Base-by-base conservation (phyloP, 1,284 basidiomycete species). In the Salmacisia buchloeana region DNA sequence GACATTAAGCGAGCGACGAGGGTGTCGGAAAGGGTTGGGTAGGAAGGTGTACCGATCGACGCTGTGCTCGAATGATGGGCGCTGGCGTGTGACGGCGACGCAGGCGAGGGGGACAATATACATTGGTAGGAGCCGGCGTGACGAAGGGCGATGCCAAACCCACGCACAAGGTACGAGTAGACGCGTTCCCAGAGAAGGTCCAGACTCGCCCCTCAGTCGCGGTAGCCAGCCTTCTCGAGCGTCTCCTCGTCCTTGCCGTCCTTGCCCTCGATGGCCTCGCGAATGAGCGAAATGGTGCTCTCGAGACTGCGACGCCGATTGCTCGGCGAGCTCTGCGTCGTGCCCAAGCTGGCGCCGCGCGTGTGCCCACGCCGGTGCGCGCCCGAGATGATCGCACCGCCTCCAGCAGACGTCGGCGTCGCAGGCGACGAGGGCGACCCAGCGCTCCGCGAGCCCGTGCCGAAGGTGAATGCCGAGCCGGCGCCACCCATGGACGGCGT, bases 221-320 rank as follows among this genome's bases (percentile, higher is more conserved):
- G 29, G 15, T 33, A 54, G 7, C 49, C 49, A 54, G 49, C 27
- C 49, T 54, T 54, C 49, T 54, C 25, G 29, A 54, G 29, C 27
- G 49, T 54, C 63, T 66, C 69, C 49, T 75, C 73, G 60, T 76
- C 74, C 12, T 59, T 62, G 43, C 66, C 61, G 41, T 75, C 74
- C 62, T 68, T 68, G 23, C 72, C 73, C 58, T 73, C 73, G 35
- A 79, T 71, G 5, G 76, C 77, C 62, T 79, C 77, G 81, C 92
- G 89, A 77, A 99, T 96, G 81, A 97, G 86, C 73, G 89, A 89
- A 84, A 96, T 92, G 60, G 94, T 98, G 79, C 90, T 94, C 84
- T 97, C 94, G 79, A 98, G 83, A 77, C 91, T 93, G 73, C 94
- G 85, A 80, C 94, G 83, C 69, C 96, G 85, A 64, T 89, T 98